A percentile compares a stretch with the other conserved stretches of the same genome.
Evolutionary conservation across 2,329 filamentous ascomycete genomes (phyloP).

Genomic region (Xylogone sp.): DNA sequence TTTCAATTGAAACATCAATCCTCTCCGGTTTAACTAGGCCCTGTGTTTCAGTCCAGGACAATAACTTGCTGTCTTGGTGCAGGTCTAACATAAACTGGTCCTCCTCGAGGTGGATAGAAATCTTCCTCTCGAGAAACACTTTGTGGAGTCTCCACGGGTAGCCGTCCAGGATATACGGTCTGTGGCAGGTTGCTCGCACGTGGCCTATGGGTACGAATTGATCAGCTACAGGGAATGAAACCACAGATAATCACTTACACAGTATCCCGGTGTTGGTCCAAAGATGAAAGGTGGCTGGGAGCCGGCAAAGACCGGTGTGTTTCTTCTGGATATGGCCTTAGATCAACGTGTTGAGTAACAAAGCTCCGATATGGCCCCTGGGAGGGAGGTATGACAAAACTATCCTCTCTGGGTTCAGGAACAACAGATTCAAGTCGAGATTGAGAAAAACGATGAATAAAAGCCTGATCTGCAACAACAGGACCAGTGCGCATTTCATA

Average conservation of each 20-base stretch:
- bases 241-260: background rate
- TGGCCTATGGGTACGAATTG: background rate
- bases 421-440: conserved; percentile 18
- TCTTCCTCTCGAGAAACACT: background rate
- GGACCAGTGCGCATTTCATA: conserved; percentile 15
- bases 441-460: conserved; percentile 26
- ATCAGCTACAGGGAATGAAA: background rate
- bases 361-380: conserved; percentile 14
- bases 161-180: background rate
- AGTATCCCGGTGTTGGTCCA: background rate
- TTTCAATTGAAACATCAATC: too few species aligned
- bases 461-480: conserved; percentile 17
- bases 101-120: conserved; percentile 1
- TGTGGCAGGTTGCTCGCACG: background rate
- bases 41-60: background rate
- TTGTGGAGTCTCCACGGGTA: background rate
- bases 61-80: conserved; percentile 10
- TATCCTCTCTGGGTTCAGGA: conserved; percentile 10
- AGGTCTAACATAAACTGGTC: conserved; percentile 8
- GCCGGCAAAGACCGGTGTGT: conserved; percentile 15
- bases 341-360: conserved; percentile 10
- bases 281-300: background rate
- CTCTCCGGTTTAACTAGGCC: background rate
- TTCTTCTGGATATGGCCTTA: conserved; percentile 12
- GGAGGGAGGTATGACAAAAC: conserved; percentile 14